Evolutionary conservation across 192 early-diverging fungal species (phyloP).

Genomic region (Coemansia sp.): DNA sequence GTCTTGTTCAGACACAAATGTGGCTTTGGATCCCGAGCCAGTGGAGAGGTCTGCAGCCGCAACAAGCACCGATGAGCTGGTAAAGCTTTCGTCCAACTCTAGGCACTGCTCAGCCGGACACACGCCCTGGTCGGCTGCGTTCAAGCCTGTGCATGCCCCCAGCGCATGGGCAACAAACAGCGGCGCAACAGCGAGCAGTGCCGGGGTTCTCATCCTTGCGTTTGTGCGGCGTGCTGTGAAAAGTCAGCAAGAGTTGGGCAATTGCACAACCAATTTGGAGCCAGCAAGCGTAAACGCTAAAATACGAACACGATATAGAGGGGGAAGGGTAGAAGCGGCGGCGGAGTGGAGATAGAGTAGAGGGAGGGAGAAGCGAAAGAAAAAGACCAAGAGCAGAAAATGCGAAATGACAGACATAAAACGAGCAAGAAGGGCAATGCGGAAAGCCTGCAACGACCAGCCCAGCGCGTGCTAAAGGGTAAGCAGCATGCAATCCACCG

Average conservation of each 20-base stretch:
- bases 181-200: slow-evolving; percentile 22
- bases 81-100: slow-evolving; percentile 21
- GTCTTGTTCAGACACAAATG: slow-evolving; percentile 57
- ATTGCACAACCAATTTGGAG: background rate
- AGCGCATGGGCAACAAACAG: slow-evolving; percentile 41
- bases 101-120: slow-evolving; percentile 35
- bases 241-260: background rate
- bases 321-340: background rate
- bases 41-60: background rate
- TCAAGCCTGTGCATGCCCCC: slow-evolving; percentile 55
- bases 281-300: slow-evolving; percentile 1
- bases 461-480: too few relatives aligned
- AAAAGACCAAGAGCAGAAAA: background rate
- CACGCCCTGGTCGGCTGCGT: slow-evolving; percentile 29
- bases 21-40: slow-evolving; percentile 3
- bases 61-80: slow-evolving; percentile 10
- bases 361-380: background rate
- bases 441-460: background rate
- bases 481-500: background rate
- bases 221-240: background rate
- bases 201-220: slow-evolving; percentile 23
- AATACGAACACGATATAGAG: background rate
- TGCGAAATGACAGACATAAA: background rate
- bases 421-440: background rate
- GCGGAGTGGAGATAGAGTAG: slow-evolving; percentile 2